phyloP scores from a whole-genome alignment of 371 early-diverging fungal genomes.

The Circinella minor region DNA sequence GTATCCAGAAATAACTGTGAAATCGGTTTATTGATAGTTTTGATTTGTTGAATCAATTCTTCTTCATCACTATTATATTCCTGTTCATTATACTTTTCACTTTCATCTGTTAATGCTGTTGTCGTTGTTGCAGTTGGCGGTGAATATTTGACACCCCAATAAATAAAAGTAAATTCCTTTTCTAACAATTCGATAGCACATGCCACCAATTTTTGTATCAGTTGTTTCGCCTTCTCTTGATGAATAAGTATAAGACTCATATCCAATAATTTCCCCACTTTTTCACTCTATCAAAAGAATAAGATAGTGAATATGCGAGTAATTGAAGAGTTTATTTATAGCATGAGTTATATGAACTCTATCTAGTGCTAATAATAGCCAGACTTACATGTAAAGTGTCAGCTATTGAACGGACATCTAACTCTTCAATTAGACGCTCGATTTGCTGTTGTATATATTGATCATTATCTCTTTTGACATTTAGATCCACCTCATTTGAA shows the following conservation, averaged over 20 bases:
- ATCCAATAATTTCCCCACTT: not conserved
- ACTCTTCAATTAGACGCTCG: not conserved
- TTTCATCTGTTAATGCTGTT: too few relatives aligned
- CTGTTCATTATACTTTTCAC: too few relatives aligned
- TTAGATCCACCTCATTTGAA: not conserved
- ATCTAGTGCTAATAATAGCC: too few relatives aligned
- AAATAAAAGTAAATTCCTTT: not conserved
- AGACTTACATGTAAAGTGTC: not conserved
- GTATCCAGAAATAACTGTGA: not conserved
- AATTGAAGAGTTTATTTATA: too few relatives aligned
- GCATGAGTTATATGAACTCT: too few relatives aligned
- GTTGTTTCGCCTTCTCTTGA: not conserved
- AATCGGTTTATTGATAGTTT: not conserved
- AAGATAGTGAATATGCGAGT: not conserved
- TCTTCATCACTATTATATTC: not conserved
- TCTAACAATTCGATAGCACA: not conserved
- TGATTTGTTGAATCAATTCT: not conserved
- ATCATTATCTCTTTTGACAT: not conserved
- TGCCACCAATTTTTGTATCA: not conserved
- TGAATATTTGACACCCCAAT: not conserved
- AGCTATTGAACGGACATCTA: not conserved
- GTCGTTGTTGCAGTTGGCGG: not conserved
- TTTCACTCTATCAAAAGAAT: slow-evolving; percentile 1
- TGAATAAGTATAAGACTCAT: not conserved
- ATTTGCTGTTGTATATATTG: not conserved